A percentile compares a stretch with the other conserved stretches of the same genome.
These are phyloP conservation scores for Picochlorum sp. DNA, from an alignment of 139 green algal species.

Conservation along the genomic window DNA sequence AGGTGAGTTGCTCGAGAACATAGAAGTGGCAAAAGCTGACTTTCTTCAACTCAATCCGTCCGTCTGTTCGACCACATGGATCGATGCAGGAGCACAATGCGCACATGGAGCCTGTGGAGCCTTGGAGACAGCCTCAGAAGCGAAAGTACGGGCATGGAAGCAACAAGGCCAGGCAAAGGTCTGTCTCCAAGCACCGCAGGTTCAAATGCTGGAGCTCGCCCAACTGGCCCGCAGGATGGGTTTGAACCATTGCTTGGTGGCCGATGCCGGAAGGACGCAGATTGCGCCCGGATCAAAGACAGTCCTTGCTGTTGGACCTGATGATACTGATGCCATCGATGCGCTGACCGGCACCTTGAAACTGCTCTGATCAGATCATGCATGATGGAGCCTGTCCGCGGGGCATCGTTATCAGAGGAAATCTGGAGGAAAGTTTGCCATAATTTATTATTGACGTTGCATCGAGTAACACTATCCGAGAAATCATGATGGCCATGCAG, in stretches of 20 bases:
- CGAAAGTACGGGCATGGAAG: slow-evolving; percentile 57
- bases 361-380: neutral
- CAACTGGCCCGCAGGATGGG: neutral
- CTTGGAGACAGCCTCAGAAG: slow-evolving; percentile 26
- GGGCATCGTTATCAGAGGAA: too few species aligned
- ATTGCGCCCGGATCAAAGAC: slow-evolving; percentile 69
- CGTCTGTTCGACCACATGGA: neutral
- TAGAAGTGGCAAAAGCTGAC: neutral
- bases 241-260: slow-evolving; percentile 25
- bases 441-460: too few species aligned
- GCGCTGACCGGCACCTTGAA: slow-evolving; percentile 57
- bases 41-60: too few species aligned
- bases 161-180: slow-evolving; percentile 68
- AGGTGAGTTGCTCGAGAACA: slow-evolving; percentile 26
- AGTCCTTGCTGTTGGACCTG: slow-evolving; percentile 73
- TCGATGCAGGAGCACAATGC: slow-evolving; percentile 63
- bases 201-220: slow-evolving; percentile 18
- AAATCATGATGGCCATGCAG: neutral
- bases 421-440: too few species aligned
- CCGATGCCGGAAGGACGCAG: slow-evolving; percentile 77
- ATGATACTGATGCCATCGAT: slow-evolving; percentile 48
- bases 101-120: slow-evolving; percentile 70
- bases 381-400: too few species aligned
- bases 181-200: slow-evolving; percentile 44
- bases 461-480: too few species aligned